Evolutionary conservation across 2,329 filamentous ascomycete genomes (phyloP).

Genomic region (Hymenoscyphus occultus): DNA sequence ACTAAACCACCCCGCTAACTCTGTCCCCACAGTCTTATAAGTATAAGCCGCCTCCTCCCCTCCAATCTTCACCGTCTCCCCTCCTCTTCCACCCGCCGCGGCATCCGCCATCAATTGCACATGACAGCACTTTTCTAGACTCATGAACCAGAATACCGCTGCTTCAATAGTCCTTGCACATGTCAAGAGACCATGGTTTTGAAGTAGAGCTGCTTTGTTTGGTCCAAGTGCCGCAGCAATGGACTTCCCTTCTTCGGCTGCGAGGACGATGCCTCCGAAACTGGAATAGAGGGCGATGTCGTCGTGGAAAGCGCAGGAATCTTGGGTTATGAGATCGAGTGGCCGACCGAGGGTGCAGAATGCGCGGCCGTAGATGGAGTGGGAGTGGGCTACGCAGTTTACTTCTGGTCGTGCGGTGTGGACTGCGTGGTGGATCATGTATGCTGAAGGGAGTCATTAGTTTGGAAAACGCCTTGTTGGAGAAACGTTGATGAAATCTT

Average conservation of each 20-base stretch:
- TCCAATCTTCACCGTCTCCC: conserved; percentile 59
- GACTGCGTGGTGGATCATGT: conserved; percentile 37
- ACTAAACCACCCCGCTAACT: conserved; percentile 49
- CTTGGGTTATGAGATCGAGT: conserved; percentile 47
- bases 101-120: conserved; percentile 53
- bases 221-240: conserved; percentile 47
- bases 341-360: conserved; percentile 56
- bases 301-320: conserved; percentile 52
- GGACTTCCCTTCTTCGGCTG: conserved; percentile 46
- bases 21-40: conserved; percentile 58
- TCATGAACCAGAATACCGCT: conserved; percentile 52
- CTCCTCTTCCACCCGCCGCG: conserved; percentile 58
- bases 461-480: background rate
- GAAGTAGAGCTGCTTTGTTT: conserved; percentile 49
- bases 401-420: conserved; percentile 57
- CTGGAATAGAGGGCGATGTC: conserved; percentile 39
- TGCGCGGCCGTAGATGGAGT: conserved; percentile 55
- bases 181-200: conserved; percentile 53
- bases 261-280: conserved; percentile 53
- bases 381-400: conserved; percentile 54
- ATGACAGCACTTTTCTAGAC: conserved; percentile 47
- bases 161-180: conserved; percentile 45
- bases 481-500: background rate
- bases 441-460: background rate
- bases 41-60: conserved; percentile 67